Base-by-base conservation (phyloP, 176 grass and related monocot genomes). In the Metroxylon sagu region DNA sequence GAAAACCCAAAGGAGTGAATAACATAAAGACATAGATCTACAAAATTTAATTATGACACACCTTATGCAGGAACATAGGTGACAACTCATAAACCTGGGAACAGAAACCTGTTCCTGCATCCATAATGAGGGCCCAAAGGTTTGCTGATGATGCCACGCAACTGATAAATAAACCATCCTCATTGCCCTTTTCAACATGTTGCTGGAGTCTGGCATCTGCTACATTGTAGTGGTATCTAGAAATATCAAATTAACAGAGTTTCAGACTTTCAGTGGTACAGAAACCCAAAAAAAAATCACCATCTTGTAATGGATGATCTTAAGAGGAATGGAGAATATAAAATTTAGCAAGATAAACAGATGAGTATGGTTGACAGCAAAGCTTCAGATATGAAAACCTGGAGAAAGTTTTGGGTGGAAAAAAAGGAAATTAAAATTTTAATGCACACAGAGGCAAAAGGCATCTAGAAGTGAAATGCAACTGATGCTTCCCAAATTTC, bases 71-170 rank as follows among this genome's bases (percentile, higher is more conserved):
- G 62, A 96, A 96, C 62, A 96, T 79, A 55, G 77, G 80, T 51
- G 91, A 96, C 21, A 96, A 76, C 76, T 96, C 87, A 68, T 96
- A 96, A 52, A 96, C 86, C 84, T 96, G 91, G 52, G 91, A 86
- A 64, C 73, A 82, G 59, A 90, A 96, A 70, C 80, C 86, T 56
- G 91, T 96, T 77, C 91, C 91, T 18, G 91, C 91, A 14, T 96
- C 91, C 91, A 96, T 96, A 76, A 96, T 96, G 55, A 96, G 86
- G 16, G 86, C 91, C 91, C 91, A 96, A 18, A 96, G 86, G 56
- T 96, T 96, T 52, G 86, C 7, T 52, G 86, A 82, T 76, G 91
- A 90, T 60, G 91, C 86, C 57, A 96, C 91, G 4, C 77, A 90
- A 70, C 91, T 96, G 60, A 96, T 96, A 76, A 75, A 96, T 72